phyloP scores from a whole-genome alignment of 805 yeast genomes.

The Gaillardinia entomophila region DNA sequence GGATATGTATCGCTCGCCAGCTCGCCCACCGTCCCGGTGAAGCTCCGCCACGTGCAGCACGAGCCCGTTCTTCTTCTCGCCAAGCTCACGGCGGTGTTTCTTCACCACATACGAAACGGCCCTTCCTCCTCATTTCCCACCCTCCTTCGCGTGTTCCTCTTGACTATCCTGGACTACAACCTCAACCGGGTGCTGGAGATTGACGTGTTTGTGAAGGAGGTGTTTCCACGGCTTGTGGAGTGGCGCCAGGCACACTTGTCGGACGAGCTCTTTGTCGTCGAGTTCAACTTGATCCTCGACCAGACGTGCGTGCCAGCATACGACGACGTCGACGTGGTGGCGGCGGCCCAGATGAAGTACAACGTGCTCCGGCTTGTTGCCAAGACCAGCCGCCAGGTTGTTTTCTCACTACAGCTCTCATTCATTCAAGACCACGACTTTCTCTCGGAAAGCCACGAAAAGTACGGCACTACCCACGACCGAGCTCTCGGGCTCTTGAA shows the following conservation, averaged over 20 bases:
- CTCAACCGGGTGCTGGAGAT: constrained; percentile 11
- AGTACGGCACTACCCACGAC: too few relatives aligned
- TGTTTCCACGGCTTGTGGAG: constrained; percentile 8
- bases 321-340: background rate
- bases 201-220: constrained; percentile 11
- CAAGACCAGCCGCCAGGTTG: too few relatives aligned
- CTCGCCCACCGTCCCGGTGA: constrained; percentile 6
- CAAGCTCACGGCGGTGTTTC: constrained; percentile 13
- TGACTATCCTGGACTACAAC: constrained; percentile 23
- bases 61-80: constrained; percentile 8
- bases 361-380: background rate
- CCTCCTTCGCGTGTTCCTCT: constrained; percentile 8
- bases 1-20: background rate
- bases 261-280: background rate
- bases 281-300: background rate
- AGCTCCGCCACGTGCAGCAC: constrained; percentile 16
- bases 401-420: too few relatives aligned
- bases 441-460: too few relatives aligned
- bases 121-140: constrained; percentile 1
- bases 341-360: background rate
- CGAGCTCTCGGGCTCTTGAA: too few relatives aligned
- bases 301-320: too few relatives aligned
- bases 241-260: background rate
- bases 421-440: too few relatives aligned
- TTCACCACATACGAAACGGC: too few relatives aligned